Evolutionary conservation across 1,284 basidiomycete species (phyloP), one percentile per base, ranked within the genome.

Genomic region (Boletus mariae): DNA sequence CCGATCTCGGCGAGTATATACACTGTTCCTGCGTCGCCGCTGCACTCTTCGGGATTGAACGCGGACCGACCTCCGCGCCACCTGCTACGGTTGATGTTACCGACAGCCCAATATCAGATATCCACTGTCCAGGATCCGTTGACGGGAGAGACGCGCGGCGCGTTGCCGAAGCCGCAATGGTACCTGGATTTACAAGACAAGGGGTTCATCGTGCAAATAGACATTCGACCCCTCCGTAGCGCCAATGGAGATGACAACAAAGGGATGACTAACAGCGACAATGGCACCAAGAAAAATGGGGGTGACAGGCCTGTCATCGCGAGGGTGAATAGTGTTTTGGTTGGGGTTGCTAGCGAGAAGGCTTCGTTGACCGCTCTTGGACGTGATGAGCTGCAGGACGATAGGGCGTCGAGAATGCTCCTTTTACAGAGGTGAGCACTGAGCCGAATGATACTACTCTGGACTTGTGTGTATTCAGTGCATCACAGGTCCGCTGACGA

Each of bases 41-140:
- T 91, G 38, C 88, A 92, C 65, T 90, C 91, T 4, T 85, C 85
- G 5, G 84, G 83, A 9, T 66, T 86, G 53, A 80, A 76, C 54
- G 73, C 76, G 11, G 80, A 80, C 55, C 74, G 75, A 45, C 80
- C 84, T 7, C 79, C 84, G 20, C 79, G 90, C 35, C 90, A 94
- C 66, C 68, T 95, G 17, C 59, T 95, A 10, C 78, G 88, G 41
- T 66, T 95, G 51, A 84, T 80, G 37, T 71, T 95, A n/a, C 92
- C 92, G 3, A 93, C 91, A 1, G 83, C 87, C 10, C 87, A 86
- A 55, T 92, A 86, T 64, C 83, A 87, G 64, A 76, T 84, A 31
- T 83, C 84, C 40, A 83, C 82, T 0, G 80, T 94, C 17, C 74
- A 82, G 53, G 90, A 94, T 71, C 93, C 92, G 8, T 71, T 94